Evolutionary conservation across 352 stramenopile species (phyloP).

Genomic region (Poterioochromonas sp.): DNA sequence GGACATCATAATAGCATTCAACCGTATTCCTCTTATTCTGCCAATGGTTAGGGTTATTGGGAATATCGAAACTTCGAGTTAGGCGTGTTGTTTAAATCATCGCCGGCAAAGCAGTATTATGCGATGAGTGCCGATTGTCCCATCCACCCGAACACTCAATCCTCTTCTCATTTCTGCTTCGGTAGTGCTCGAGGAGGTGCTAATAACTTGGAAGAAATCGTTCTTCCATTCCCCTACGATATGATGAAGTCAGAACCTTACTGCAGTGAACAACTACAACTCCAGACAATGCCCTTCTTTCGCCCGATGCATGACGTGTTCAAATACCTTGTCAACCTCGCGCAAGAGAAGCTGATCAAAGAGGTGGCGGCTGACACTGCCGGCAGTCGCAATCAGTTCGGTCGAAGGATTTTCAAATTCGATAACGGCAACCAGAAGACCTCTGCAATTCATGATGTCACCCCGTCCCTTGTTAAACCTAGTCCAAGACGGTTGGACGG

Average conservation of each 20-base stretch:
- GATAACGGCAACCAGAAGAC: no score
- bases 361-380: no score
- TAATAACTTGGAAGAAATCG: neutral
- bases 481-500: no score
- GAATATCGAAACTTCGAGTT: slow-evolving; percentile 31
- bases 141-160: neutral
- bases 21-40: no score
- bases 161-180: neutral
- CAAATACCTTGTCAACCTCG: no score
- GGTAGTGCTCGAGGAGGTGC: neutral
- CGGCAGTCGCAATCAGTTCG: no score
- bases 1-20: no score
- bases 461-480: no score
- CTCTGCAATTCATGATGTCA: no score
- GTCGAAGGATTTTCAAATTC: no score
- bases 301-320: neutral
- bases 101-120: neutral
- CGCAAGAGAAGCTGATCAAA: no score
- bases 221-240: neutral
- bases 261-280: neutral
- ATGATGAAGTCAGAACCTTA: neutral
- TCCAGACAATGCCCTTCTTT: neutral
- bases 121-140: neutral
- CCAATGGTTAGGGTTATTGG: neutral
- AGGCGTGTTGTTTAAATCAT: neutral